Evolutionary conservation across 495 filamentous ascomycete genomes (phyloP), one percentile per base, ranked within the genome.

Genomic region (Hyaloscypha finlandica): DNA sequence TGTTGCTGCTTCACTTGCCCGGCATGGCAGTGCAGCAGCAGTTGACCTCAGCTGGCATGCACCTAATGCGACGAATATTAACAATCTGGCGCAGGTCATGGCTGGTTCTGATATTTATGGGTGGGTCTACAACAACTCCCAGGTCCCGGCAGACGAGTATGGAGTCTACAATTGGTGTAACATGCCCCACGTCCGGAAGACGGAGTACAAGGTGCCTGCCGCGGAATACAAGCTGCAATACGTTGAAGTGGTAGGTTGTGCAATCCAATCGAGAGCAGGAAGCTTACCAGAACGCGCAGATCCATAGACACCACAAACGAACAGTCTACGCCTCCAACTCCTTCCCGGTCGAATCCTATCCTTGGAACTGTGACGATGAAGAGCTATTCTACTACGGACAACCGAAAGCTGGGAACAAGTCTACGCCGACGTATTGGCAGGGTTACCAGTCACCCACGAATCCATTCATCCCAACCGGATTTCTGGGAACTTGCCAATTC

Each of bases 301-400:
- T 91, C 59, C 89, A 91, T 65, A 82, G 89, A 64, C 89, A 92
- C 71, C 89, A 92, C 71, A 90, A 91, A 75, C 82, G 89, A 37
- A 92, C 88, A 0, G 88, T 88, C 2, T 92, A 92, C 70, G 83
- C 84, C 8, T 80, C 80, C 51, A 92, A 91, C 72, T 81, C 84
- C 6, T 91, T 91, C 70, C 88, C 88, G 2, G 75, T 83, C 12
- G 89, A 92, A 73, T 76, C 83, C 12, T 85, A 86, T 69, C 69
- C 76, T n/a, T 92, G 88, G 89, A 74, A 87, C 73, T 91, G 88
- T 74, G 74, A 83, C 61, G 82, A 89, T 64, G 77, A 83, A 66
- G 83, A 77, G 6, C 78, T 90, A n/a, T 88, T 85, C 75, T 85
- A 83, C 74, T 88, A 86, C 71, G 85, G 86, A 32, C 68, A 81